Evolutionary conservation across 1,139 yeast species (phyloP).

Genomic region (Yamadazyma triangularis): DNA sequence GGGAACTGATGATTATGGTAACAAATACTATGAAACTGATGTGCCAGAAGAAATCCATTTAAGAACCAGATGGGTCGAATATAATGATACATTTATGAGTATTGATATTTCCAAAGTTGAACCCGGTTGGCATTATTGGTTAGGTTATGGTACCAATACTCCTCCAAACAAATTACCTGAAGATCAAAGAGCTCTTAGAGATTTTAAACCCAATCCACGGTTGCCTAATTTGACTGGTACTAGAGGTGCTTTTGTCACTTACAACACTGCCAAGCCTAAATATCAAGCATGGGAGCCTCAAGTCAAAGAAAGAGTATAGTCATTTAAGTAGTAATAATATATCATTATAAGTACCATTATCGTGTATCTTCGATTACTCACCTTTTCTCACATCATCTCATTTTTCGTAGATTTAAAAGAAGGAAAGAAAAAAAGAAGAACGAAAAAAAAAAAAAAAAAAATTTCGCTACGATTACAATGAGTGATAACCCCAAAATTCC

Average conservation of each 20-base stretch:
- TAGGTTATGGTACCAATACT: slow-evolving; percentile 79
- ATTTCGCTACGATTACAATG: too few species aligned
- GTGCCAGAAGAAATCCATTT: slow-evolving; percentile 76
- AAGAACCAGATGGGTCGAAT: slow-evolving; percentile 91
- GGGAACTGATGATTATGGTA: slow-evolving; percentile 56
- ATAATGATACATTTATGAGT: slow-evolving; percentile 48
- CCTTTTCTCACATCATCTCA: too few species aligned
- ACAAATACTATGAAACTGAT: slow-evolving; percentile 74
- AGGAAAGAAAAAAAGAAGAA: too few species aligned
- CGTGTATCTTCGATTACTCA: too few species aligned
- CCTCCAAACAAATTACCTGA: slow-evolving; percentile 61
- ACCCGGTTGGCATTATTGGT: slow-evolving; percentile 94
- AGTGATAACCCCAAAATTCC: slow-evolving; percentile 28
- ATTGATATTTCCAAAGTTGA: slow-evolving; percentile 75
- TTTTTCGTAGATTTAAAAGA: too few species aligned
- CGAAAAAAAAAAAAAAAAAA: too few species aligned
- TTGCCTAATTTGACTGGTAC: slow-evolving; percentile 59
- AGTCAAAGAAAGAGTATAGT: slow-evolving; percentile 43
- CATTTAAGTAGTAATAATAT: slow-evolving; percentile 41
- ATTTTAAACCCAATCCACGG: slow-evolving; percentile 51
- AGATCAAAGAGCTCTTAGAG: slow-evolving; percentile 52
- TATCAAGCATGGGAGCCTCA: slow-evolving; percentile 62
- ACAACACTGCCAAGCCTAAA: slow-evolving; percentile 82
- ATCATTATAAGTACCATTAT: too few species aligned
- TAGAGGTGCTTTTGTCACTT: slow-evolving; percentile 72